Base-by-base conservation (phyloP, 805 yeast species). In the Kodamaea fukazawae region DNA sequence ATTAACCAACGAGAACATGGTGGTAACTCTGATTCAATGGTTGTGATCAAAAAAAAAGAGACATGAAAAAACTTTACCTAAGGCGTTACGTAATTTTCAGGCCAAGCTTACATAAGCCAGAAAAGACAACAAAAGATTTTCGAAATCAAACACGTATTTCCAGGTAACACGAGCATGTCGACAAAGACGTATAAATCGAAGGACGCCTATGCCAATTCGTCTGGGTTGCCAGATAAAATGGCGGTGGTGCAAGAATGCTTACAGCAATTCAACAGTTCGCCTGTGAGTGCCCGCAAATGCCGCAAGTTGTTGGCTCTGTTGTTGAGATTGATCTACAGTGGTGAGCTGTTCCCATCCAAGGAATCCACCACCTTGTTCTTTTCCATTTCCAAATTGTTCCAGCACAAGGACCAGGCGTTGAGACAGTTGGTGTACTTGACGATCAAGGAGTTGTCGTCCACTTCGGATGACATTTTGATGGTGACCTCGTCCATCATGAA, bases 401-500 rank as follows among this genome's bases (percentile, higher is more conserved):
- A 93, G 61, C 96, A 91, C 64, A 86, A 81, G 61, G 90, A 86
- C 58, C 79, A 85, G 12, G 73, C 88, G 0, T 76, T 93, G 58
- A 83, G 99, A 64, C 99, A 93, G 67, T 77, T 86, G 70, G 96
- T 91, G 12, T 93, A 91, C 58, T 72, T 93, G 60, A 91, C 96
- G 11, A 89, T 91, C 63, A 93, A 93, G 69, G 97, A 91, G 63
- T 76, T 93, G 47, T 78, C 91, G 36, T 66, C 82, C 13, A 77
- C 84, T 47, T 87, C 96, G 14, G 86, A 87, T 51, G 97, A 93
- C 63, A 88, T 89, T 42, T 76, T 93, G 63, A 93, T 93, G 98
- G 97, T 91, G 18, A 93, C 99, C 18, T 87, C 96, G 2, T 89
- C 96, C 18, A 90, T 93, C 58, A 93, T 93, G 97, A 90, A 90